Evolutionary conservation across 805 yeast genomes (phyloP).

Genomic region (Cyberlindnera veronae): DNA sequence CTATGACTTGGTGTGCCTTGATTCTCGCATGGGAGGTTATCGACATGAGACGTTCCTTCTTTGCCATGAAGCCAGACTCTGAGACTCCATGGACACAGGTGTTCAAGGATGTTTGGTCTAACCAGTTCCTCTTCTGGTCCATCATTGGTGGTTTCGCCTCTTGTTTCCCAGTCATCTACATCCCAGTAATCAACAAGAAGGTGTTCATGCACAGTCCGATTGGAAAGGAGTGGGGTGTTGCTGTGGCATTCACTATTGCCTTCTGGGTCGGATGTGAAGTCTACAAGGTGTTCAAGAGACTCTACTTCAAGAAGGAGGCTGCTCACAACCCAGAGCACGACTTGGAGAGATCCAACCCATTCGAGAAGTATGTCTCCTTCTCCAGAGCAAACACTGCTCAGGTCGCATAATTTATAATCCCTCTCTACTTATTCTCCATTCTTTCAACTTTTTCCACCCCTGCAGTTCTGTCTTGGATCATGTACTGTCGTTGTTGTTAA

Average conservation of each 20-base stretch:
- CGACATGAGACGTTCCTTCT: slow-evolving; percentile 66
- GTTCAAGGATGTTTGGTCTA: slow-evolving; percentile 63
- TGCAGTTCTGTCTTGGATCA: not conserved
- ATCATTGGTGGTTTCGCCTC: slow-evolving; percentile 64
- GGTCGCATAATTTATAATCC: no score
- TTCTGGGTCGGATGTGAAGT: slow-evolving; percentile 61
- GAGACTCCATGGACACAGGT: slow-evolving; percentile 54
- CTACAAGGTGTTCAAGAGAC: slow-evolving; percentile 66
- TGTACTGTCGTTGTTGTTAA: no score
- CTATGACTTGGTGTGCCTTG: slow-evolving; percentile 85
- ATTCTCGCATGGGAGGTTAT: slow-evolving; percentile 83
- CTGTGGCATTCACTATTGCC: slow-evolving; percentile 53
- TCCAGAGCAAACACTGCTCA: slow-evolving; percentile 38
- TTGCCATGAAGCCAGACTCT: slow-evolving; percentile 64
- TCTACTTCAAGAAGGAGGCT: slow-evolving; percentile 38
- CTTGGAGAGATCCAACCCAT: slow-evolving; percentile 59
- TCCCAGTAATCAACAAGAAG: slow-evolving; percentile 77
- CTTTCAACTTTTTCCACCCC: no score
- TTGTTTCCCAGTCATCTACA: slow-evolving; percentile 79
- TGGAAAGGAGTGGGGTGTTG: slow-evolving; percentile 78
- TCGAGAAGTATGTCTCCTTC: slow-evolving; percentile 57
- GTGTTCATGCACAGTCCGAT: slow-evolving; percentile 74
- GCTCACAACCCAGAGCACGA: slow-evolving; percentile 59
- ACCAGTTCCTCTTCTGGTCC: slow-evolving; percentile 81
- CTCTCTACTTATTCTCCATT: no score